Conservation (phyloP, 139 green algal species). For the Diplosphaera chodatii region DNA sequence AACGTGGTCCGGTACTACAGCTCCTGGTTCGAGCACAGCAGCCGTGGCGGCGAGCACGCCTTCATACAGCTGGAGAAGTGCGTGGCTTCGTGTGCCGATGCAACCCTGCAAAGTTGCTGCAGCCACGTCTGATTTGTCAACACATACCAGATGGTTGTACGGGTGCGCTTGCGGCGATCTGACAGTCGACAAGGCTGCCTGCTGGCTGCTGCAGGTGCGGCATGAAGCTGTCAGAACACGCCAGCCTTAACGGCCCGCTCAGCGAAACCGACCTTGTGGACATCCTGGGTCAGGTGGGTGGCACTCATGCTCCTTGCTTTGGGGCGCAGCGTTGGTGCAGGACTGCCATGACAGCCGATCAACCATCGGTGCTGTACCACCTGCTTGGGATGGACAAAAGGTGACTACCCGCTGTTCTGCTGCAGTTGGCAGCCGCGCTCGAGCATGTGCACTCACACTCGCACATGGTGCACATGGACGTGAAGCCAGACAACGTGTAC, state of each 20-base stretch:
- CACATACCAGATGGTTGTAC: no score
- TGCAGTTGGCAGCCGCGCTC: slow-evolving; percentile 67
- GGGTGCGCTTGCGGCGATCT: no score
- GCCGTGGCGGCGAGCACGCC: slow-evolving; percentile 48
- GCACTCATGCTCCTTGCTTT: no score
- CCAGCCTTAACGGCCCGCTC: slow-evolving; percentile 10
- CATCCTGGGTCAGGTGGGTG: slow-evolving; percentile 58
- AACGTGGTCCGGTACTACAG: slow-evolving; percentile 81
- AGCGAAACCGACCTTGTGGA: slow-evolving; percentile 63
- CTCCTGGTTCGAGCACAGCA: slow-evolving; percentile 66
- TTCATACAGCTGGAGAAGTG: slow-evolving; percentile 92
- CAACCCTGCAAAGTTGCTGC: slow-evolving; percentile 25
- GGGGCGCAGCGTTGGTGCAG: no score
- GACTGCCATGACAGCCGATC: no score
- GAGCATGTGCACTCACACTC: slow-evolving; percentile 69
- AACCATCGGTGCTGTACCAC: no score
- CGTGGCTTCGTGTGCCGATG: no score
- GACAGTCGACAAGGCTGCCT: no score
- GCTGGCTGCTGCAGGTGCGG: slow-evolving; percentile 4
- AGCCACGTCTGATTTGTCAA: no score
- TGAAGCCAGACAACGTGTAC: slow-evolving; percentile 96
- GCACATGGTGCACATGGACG: slow-evolving; percentile 87
- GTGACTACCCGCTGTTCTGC: background rate
- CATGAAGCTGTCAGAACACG: background rate
- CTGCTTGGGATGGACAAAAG: no score